phyloP scores from a whole-genome alignment of 306 rosid species.

The Casuarina equisetifolia region DNA sequence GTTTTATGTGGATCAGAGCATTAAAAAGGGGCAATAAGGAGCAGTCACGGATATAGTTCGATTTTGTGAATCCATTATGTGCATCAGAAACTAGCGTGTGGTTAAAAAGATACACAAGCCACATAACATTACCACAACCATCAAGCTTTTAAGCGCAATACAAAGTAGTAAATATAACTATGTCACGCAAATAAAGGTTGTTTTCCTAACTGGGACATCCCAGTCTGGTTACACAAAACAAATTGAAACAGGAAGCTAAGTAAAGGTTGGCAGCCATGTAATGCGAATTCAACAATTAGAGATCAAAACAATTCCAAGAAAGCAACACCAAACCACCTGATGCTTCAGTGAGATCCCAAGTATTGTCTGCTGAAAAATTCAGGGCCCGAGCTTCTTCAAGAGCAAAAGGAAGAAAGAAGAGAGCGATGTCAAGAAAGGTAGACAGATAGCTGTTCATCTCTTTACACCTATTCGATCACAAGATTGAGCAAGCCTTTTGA shows the following conservation, averaged over 20 bases:
- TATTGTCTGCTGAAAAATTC: conserved; percentile 47
- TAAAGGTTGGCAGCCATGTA: conserved; percentile 50
- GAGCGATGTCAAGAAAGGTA: conserved; percentile 25
- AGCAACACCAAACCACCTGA: conserved; percentile 55
- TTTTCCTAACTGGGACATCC: conserved; percentile 61
- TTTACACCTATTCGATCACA: conserved; percentile 67
- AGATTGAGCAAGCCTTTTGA: conserved; percentile 95
- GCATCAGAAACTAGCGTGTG: background rate
- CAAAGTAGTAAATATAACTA: conserved; percentile 32
- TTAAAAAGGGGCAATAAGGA: background rate
- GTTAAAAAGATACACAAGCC: background rate
- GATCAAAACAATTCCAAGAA: conserved; percentile 58
- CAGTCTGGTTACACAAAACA: conserved; percentile 48
- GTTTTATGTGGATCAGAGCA: background rate
- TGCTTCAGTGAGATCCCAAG: conserved; percentile 55
- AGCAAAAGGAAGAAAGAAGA: conserved; percentile 36
- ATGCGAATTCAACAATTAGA: conserved; percentile 49
- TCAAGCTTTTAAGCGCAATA: conserved; percentile 29
- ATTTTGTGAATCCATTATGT: background rate
- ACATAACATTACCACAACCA: background rate
- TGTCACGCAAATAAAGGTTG: conserved; percentile 42
- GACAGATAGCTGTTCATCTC: conserved; percentile 49
- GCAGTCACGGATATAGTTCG: background rate
- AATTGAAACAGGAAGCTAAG: conserved; percentile 35
- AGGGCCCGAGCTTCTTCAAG: conserved; percentile 62